phyloP scores from a whole-genome alignment of 768 basidiomycete genomes.

The Tulasnella sp. region DNA sequence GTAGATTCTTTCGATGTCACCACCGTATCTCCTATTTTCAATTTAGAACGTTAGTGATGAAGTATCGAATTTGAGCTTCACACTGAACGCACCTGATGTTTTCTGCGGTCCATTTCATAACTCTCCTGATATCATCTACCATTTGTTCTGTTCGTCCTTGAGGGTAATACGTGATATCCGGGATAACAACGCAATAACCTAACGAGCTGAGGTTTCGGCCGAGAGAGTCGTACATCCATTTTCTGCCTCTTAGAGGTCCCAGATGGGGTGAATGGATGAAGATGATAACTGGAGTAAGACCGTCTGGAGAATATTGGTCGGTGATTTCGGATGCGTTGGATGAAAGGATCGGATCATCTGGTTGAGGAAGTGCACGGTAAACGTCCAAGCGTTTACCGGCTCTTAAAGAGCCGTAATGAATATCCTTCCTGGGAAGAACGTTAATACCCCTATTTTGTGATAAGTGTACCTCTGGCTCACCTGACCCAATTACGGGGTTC shows the following conservation, averaged over 20 bases:
- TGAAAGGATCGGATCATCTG: background rate
- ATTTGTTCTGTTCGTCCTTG: conserved; percentile 7
- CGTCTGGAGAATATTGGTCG: background rate
- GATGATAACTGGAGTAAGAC: conserved; percentile 7
- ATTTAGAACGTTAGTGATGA: too few species aligned
- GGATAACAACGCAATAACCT: conserved; percentile 16
- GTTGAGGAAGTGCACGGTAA: conserved; percentile 7
- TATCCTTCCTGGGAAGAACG: background rate
- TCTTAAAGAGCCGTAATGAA: conserved; percentile 2
- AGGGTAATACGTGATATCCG: conserved; percentile 10
- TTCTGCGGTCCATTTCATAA: conserved; percentile 13
- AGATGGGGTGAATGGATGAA: conserved; percentile 16
- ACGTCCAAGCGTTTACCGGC: conserved; percentile 11
- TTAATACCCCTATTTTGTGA: background rate
- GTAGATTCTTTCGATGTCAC: too few species aligned
- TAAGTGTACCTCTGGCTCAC: background rate
- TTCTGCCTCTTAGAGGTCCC: conserved; percentile 5
- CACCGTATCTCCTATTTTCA: too few species aligned
- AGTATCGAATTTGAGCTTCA: background rate
- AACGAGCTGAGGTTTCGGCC: conserved; percentile 13
- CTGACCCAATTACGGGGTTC: background rate
- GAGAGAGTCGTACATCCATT: conserved; percentile 17
- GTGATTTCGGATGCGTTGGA: background rate
- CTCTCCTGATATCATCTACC: conserved; percentile 13
- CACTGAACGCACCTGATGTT: background rate